Percentiles rank a stretch among this genome's conserved stretches.
These are phyloP conservation scores for Populus hybrid DNA, from an alignment of 441 rosid genomes.

Conservation along the genomic window DNA sequence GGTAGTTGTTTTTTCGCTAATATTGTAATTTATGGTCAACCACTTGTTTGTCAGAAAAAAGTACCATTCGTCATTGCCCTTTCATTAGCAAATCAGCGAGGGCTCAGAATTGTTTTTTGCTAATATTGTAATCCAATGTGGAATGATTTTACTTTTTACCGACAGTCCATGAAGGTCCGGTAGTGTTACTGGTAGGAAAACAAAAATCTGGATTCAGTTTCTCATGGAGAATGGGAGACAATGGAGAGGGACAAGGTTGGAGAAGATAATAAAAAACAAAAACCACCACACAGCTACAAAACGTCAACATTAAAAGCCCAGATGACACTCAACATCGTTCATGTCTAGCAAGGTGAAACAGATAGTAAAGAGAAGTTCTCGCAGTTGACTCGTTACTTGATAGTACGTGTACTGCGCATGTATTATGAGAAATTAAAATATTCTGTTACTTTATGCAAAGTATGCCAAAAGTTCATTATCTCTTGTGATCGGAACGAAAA, in stretches of 20 bases:
- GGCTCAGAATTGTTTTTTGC: neutral
- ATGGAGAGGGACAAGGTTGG: neutral
- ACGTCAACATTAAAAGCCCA: neutral
- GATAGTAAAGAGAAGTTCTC: neutral
- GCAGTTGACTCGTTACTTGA: neutral
- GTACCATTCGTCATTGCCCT: neutral
- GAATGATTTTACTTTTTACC: neutral
- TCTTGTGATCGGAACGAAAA: neutral
- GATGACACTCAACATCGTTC: neutral
- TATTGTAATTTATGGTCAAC: slow-evolving; percentile 18
- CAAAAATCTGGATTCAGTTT: neutral
- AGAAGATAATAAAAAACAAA: too few relatives aligned
- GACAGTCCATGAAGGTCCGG: neutral
- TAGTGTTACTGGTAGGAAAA: neutral
- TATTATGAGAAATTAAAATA: neutral
- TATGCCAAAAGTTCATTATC: neutral
- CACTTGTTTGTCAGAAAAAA: neutral
- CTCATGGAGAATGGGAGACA: neutral
- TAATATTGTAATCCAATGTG: neutral
- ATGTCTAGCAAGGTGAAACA: neutral
- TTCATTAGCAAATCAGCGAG: neutral
- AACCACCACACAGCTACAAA: neutral
- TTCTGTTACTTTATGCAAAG: neutral
- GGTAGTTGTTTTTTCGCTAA: neutral
- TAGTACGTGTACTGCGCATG: neutral